Conservation (phyloP, 2,329 filamentous ascomycete species). For the Dothistroma septosporum region DNA sequence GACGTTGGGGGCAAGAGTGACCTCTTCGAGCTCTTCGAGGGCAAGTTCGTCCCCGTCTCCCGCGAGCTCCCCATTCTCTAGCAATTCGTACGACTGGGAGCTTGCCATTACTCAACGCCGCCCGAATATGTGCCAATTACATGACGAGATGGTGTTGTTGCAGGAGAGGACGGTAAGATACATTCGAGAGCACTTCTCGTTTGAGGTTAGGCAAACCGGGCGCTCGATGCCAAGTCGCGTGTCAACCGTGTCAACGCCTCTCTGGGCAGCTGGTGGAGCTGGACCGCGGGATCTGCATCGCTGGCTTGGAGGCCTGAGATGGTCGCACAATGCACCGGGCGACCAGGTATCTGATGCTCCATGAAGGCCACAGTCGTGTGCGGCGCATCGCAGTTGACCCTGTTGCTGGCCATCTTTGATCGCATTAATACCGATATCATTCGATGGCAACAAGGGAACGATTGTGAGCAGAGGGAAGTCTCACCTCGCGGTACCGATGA, state of each 20-base stretch:
- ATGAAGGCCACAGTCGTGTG: neutral
- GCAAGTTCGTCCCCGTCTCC: conserved; percentile 4
- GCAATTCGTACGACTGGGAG: conserved; percentile 18
- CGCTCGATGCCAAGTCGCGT: neutral
- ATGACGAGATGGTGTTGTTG: neutral
- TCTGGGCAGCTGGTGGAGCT: neutral
- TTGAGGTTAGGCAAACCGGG: neutral
- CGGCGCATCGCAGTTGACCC: neutral
- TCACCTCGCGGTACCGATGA: neutral
- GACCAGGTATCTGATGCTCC: neutral
- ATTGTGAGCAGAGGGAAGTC: neutral
- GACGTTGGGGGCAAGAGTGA: conserved; percentile 1
- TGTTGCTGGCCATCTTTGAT: neutral
- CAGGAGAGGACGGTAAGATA: neutral
- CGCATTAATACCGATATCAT: neutral
- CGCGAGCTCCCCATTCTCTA: conserved; percentile 18
- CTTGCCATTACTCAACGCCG: conserved; percentile 14
- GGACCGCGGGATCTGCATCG: neutral
- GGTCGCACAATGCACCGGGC: neutral
- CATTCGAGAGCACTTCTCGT: neutral
- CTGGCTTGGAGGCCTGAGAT: neutral
- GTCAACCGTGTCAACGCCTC: neutral
- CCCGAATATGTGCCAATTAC: neutral
- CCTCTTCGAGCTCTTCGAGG: neutral
- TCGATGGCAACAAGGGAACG: neutral